Evolutionary conservation across 495 filamentous ascomycete species (phyloP).

Genomic region (Cryomyces antarcticus): DNA sequence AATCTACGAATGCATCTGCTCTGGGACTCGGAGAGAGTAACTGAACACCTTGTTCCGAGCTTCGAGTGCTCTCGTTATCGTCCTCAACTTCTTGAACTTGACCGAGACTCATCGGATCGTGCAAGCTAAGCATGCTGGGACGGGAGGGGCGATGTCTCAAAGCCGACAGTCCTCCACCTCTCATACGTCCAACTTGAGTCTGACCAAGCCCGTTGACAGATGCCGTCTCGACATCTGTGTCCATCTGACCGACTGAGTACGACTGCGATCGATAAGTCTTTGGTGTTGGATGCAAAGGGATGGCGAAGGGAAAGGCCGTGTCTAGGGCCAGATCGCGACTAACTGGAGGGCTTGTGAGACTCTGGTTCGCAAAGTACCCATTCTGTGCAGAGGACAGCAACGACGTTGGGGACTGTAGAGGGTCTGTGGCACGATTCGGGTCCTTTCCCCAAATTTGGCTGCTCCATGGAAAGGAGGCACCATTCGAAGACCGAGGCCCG

Average conservation of each 20-base stretch:
- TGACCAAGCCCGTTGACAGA: not conserved
- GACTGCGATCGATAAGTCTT: constrained; percentile 92
- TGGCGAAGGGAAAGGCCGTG: constrained; percentile 59
- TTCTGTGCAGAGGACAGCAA: not conserved
- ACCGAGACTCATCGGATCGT: constrained; percentile 46
- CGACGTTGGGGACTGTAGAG: not conserved
- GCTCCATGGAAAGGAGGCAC: not conserved
- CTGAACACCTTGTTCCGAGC: constrained; percentile 37
- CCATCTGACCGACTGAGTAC: constrained; percentile 85
- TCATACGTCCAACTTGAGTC: not conserved
- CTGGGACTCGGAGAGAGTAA: constrained; percentile 29
- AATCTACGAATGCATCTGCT: not conserved
- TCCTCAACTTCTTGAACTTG: constrained; percentile 71
- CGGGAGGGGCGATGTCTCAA: constrained; percentile 58
- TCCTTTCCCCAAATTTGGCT: not conserved
- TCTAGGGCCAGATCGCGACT: constrained; percentile 25
- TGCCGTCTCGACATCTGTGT: constrained; percentile 31
- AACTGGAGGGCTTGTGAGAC: constrained; percentile 2
- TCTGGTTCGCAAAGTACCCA: not conserved
- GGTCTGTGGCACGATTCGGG: not conserved
- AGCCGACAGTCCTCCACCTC: not conserved
- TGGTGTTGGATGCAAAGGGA: constrained; percentile 74
- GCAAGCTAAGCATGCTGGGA: constrained; percentile 68
- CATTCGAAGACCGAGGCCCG: not conserved
- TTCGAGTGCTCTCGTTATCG: constrained; percentile 51